Evolutionary conservation across 1,139 yeast genomes (phyloP), one percentile per base, ranked within the genome.

Genomic region (Nadsonia starkeyi-henricii): DNA sequence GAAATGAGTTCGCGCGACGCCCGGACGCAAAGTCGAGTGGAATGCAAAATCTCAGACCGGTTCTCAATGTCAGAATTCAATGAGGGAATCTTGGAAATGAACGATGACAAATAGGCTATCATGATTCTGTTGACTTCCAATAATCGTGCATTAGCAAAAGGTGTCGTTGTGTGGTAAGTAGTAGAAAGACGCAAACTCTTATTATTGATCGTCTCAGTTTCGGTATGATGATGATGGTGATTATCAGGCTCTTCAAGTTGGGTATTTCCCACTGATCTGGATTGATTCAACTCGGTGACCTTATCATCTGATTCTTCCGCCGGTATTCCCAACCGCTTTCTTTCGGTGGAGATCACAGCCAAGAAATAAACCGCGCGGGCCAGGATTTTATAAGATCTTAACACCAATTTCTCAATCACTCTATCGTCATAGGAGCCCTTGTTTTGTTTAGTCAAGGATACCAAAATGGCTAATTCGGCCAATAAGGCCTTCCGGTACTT

Each of bases 391-490:
- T 78, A 80, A 5, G 85, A 78, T 71, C 88, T 75, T 47, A 80
- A 65, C 36, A 85, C 82, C 52, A 89, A 69, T 20, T 81, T 77
- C 56, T 81, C 86, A 51, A 86, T 75, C 55, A 84, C 81, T 44
- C 73, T 71, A 47, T 72, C 72, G 52, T 77, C 81, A 41, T 81
- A 72, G 0, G 94, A 80, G 48, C 85, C 81, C 59, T 82, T 79
- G 61, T 79, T 84, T 50, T 84, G 86, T 58, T 84, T 86, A 2
- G 96, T 96, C 57, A 84, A 82, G 9, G 83, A 77, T 75, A 89
- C 88, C 44, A 91, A 69, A 52, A 81, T 83, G 50, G 93, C 89
- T 83, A 96, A 84, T 60, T 89, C 96, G 1, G 95, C 89, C 44
- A 91, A 74, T 51, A 91, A 68, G 20, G 81, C 73, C 63, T 89